A percentile compares a stretch with the other conserved stretches of the same genome.
phyloP scores from a whole-genome alignment of 768 basidiomycete genomes.

The Termitomyces sp. region DNA sequence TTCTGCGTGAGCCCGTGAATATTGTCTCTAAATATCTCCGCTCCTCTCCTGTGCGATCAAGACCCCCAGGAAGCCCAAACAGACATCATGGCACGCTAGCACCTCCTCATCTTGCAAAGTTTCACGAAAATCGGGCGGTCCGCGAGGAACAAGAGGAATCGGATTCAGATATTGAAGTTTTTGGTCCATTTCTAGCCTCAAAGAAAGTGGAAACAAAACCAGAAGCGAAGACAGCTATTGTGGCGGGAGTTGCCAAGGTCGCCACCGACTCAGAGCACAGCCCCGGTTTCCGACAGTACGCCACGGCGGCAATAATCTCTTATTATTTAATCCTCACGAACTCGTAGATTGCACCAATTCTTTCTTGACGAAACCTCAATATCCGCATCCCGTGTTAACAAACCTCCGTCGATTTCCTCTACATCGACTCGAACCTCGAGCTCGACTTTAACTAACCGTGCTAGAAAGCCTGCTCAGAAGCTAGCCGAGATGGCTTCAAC shows the following conservation, averaged over 20 bases:
- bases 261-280: background rate
- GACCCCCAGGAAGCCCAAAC: background rate
- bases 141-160: conserved; percentile 1
- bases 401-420: background rate
- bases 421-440: background rate
- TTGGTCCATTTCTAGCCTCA: conserved; percentile 4
- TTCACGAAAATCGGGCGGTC: conserved; percentile 2
- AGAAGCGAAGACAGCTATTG: background rate
- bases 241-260: background rate
- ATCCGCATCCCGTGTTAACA: background rate
- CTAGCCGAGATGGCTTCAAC: background rate
- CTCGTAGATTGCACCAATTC: background rate
- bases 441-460: background rate
- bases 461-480: background rate
- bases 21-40: conserved; percentile 11
- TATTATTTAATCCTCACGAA: background rate
- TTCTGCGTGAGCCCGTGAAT: conserved; percentile 4
- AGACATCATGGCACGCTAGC: conserved; percentile 4
- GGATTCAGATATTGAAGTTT: conserved; percentile 5
- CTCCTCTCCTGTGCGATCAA: conserved; percentile 1
- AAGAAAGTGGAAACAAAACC: background rate
- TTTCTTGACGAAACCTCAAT: background rate
- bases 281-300: background rate
- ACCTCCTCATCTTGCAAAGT: conserved; percentile 1
- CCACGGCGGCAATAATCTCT: background rate